Base-by-base conservation (phyloP, 257 asterid genomes). In the Thymus quinquecostatus region DNA sequence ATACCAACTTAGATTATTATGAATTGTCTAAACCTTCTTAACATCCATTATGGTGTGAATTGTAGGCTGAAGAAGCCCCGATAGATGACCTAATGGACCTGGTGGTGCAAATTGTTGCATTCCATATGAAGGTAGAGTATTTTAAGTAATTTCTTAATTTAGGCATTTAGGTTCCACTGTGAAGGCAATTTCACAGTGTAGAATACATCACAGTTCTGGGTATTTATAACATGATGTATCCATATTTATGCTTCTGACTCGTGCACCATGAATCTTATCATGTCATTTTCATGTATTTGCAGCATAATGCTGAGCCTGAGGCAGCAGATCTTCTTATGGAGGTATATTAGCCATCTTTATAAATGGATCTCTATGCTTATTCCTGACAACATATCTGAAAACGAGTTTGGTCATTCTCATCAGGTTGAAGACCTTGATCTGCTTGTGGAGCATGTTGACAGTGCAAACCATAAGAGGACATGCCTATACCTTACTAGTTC, bases 291-390 rank as follows among this genome's bases (percentile, higher is more conserved):
- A 11, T 82, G 50, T 69, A 33, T 63, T 68, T 86, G 88, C 95
- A 95, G 99, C 97, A 95, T 70, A 95, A 92, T 81, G 97, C 98
- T 14, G 99, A 89, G 79, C 94, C 96, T 50, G 96, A 89, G 82
- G 96, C 94, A 5, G 89, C 84, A 5, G 92, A 89, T 84, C 94
- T 89, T 84, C 80, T 87, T 21, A 87, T 89, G 96, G 94, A 89
- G 94, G 96, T 89, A 86, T 41, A 68, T 4, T 14, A 28, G 40
- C 34, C 38, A 0, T 45, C 44, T 57, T 60, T 63, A 30, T 49
- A 59, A 21, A 69, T 60, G 50, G 63, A 21, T 38, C 38, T 13
- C 58, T 50, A 21, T 70, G 48, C 47, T 65, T 32, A 33, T 65
- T 56, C 64, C 28, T 4, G 62, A 30, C 49, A 64, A 66, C 60